phyloP scores from a whole-genome alignment of 495 filamentous ascomycete genomes.

The Trichoderma parareesei region DNA sequence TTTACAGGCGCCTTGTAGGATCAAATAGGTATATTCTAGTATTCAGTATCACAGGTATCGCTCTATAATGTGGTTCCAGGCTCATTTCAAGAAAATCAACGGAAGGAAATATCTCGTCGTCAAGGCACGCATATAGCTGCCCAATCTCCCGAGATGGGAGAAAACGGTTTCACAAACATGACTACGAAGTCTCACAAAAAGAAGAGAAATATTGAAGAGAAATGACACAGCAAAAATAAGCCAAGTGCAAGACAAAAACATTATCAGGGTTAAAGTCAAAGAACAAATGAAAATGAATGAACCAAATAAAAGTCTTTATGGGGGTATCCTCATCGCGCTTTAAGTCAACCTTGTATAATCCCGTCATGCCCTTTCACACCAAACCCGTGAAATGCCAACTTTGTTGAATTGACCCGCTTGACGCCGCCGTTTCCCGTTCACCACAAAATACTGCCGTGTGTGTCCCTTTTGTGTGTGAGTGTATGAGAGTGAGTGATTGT shows the following conservation, averaged over 20 bases:
- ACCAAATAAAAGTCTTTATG: not conserved
- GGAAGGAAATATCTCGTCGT: not conserved
- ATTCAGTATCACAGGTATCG: no score
- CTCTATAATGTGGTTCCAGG: no score
- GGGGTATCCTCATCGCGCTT: constrained; percentile 2
- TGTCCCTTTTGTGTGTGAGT: not conserved
- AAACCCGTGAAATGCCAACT: not conserved
- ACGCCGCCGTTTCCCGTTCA: not conserved
- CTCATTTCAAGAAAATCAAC: not conserved
- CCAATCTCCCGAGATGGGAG: not conserved
- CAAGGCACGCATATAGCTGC: not conserved
- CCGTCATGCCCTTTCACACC: not conserved
- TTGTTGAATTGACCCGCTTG: constrained; percentile 4
- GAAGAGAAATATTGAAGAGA: not conserved
- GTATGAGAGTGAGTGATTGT: no score
- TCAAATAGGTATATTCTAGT: no score
- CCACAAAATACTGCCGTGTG: not conserved
- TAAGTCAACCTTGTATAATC: not conserved
- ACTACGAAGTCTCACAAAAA: not conserved
- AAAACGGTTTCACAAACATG: not conserved
- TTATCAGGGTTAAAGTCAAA: not conserved
- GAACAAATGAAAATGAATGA: not conserved
- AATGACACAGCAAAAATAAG: not conserved
- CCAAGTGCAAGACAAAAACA: not conserved
- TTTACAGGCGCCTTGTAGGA: not conserved